A percentile compares a stretch with the other conserved stretches of the same genome.
phyloP scores from a whole-genome alignment of 257 asterid species.

The Nicotiana otophora region DNA sequence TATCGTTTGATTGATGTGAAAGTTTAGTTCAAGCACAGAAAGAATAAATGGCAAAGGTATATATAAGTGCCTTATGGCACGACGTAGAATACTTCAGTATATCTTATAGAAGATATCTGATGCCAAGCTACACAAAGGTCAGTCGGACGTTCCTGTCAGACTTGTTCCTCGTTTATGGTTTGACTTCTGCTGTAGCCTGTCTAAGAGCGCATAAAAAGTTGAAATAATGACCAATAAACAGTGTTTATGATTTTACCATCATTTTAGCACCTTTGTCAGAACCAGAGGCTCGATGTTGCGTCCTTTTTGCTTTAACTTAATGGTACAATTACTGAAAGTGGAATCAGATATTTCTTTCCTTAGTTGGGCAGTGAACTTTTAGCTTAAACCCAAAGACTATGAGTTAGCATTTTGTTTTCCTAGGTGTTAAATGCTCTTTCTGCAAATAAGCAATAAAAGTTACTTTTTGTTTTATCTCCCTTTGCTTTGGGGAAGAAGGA shows the following conservation, averaged over 20 bases:
- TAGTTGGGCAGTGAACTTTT: neutral
- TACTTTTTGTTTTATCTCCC: neutral
- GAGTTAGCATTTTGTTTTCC: neutral
- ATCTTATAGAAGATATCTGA: conserved; percentile 1
- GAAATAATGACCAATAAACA: neutral
- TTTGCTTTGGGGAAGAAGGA: neutral
- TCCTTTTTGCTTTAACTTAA: neutral
- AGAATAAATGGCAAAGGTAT: neutral
- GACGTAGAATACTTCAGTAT: neutral
- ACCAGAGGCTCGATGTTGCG: neutral
- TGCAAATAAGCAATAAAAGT: neutral
- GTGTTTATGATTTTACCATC: neutral
- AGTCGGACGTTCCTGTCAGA: neutral
- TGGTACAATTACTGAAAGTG: too few relatives aligned
- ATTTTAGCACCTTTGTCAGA: neutral
- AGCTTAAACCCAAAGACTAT: neutral
- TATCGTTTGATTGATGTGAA: neutral
- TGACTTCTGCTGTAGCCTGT: neutral
- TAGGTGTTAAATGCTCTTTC: neutral
- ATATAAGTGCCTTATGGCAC: neutral
- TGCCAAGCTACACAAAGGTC: neutral
- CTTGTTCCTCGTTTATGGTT: neutral
- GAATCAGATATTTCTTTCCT: neutral
- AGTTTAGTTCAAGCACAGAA: neutral
- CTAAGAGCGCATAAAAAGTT: neutral